Evolutionary conservation across 2,329 filamentous ascomycete genomes (phyloP).

Genomic region (Seiridium unicorne): DNA sequence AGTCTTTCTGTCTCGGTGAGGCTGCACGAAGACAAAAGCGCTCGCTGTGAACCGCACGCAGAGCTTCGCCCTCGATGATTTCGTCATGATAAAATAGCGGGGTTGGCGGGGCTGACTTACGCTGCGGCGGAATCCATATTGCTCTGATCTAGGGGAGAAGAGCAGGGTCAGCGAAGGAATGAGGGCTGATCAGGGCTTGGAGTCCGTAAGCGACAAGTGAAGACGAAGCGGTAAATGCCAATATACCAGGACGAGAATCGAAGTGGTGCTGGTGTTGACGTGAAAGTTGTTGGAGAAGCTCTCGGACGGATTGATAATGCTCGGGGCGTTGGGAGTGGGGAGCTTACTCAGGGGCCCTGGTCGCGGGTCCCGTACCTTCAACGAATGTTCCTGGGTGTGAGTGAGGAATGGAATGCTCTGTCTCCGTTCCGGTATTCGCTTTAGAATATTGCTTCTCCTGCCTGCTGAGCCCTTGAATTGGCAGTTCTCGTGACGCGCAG

Average conservation of each 20-base stretch:
- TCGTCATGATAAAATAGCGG: constrained; percentile 27
- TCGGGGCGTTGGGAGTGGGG: constrained; percentile 5
- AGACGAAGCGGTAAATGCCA: neutral
- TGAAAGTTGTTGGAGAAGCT: constrained; percentile 7
- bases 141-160: constrained; percentile 12
- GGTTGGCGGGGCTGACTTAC: constrained; percentile 31
- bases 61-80: neutral
- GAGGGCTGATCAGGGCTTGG: neutral
- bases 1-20: no score
- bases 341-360: constrained; percentile 7
- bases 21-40: neutral
- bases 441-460: neutral
- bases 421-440: neutral
- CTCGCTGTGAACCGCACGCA: constrained; percentile 10
- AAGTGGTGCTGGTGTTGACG: neutral
- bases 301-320: constrained; percentile 6
- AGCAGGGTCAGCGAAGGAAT: constrained; percentile 1
- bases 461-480: neutral
- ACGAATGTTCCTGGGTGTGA: neutral
- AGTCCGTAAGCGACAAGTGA: neutral
- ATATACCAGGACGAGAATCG: neutral
- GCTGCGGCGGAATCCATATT: constrained; percentile 28
- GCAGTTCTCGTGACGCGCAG: neutral
- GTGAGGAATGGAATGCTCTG: neutral
- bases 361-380: neutral